Evolutionary conservation across 1,284 basidiomycete genomes (phyloP).

Genomic region (Apiotrichum siamense): DNA sequence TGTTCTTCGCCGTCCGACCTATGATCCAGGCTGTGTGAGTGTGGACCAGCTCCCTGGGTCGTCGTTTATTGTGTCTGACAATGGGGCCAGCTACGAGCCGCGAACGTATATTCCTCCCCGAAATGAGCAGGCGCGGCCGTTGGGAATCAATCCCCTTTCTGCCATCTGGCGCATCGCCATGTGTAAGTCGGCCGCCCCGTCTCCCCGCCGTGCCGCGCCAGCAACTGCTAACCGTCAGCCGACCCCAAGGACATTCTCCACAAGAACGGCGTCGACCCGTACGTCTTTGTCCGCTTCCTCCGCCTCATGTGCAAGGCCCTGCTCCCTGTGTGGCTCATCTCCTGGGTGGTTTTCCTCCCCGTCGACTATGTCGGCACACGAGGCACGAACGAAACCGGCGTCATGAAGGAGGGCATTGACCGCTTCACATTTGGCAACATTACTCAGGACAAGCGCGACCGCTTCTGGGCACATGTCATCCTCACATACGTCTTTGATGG

Average conservation of each 20-base stretch:
- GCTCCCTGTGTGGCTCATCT: conserved; percentile 58
- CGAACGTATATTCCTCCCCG: conserved; percentile 56
- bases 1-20: conserved; percentile 57
- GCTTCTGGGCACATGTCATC: conserved; percentile 50
- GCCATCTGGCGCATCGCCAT: conserved; percentile 38
- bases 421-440: conserved; percentile 54
- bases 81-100: conserved; percentile 59
- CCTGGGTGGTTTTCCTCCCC: conserved; percentile 58
- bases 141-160: conserved; percentile 27
- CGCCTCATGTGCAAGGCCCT: conserved; percentile 62
- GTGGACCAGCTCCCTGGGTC: conserved; percentile 33
- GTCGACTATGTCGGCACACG: conserved; percentile 48
- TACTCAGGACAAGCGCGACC: conserved; percentile 17
- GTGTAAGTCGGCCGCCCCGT: too few species aligned
- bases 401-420: conserved; percentile 49
- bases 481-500: conserved; percentile 49
- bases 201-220: too few species aligned
- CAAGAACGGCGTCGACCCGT: conserved; percentile 57
- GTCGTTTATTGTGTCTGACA: neutral
- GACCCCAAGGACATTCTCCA: conserved; percentile 50
- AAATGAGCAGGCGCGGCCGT: conserved; percentile 30
- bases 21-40: conserved; percentile 42
- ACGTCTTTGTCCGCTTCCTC: conserved; percentile 64
- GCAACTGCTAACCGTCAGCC: too few species aligned
- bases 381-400: neutral